Evolutionary conservation across 768 basidiomycete genomes (phyloP).

Genomic region (Lentinula guzmanii): DNA sequence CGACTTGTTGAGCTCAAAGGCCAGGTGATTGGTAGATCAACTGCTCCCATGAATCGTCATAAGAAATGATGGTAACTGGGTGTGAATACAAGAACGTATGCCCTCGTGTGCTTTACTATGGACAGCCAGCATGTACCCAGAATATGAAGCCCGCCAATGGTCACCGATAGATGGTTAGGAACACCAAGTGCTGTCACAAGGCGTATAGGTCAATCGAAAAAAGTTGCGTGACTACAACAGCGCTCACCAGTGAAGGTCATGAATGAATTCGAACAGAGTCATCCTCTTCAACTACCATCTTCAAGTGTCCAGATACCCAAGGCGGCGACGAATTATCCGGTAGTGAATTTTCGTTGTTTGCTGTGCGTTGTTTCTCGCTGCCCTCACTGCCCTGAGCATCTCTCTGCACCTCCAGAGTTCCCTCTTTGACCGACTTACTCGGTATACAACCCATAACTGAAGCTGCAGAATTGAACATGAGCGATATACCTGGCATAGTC

Average conservation of each 20-base stretch:
- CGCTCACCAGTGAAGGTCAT: background rate
- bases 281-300: constrained; percentile 20
- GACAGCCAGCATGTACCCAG: background rate
- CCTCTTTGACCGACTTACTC: constrained; percentile 24
- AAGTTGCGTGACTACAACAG: background rate
- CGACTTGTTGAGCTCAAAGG: too few relatives aligned
- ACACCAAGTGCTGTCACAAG: too few relatives aligned
- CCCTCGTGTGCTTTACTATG: background rate
- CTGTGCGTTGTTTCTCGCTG: background rate
- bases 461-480: background rate
- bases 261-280: constrained; percentile 12
- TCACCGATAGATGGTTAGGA: too few relatives aligned
- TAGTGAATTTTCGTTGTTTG: background rate
- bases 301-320: constrained; percentile 22
- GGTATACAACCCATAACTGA: constrained; percentile 35
- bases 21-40: background rate
- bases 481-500: background rate
- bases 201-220: too few relatives aligned
- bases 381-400: background rate
- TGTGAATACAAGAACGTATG: background rate
- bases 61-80: background rate
- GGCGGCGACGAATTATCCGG: constrained; percentile 7
- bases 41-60: background rate
- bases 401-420: background rate
- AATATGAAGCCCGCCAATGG: background rate